phyloP scores from a whole-genome alignment of 352 stramenopile species.

The Phytophthora palmivora region DNA sequence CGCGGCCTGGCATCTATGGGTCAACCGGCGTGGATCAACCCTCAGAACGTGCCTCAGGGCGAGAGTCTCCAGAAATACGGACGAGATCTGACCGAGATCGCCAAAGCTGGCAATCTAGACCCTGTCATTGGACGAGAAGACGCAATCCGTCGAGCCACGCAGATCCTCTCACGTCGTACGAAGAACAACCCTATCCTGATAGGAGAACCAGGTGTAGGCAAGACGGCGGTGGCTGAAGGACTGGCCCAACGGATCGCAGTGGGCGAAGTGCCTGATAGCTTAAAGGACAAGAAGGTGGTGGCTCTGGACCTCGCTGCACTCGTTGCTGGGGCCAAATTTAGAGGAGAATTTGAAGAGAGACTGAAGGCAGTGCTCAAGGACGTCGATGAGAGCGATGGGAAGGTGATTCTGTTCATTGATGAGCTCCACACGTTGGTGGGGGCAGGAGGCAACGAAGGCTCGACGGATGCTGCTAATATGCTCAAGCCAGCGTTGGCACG shows the following conservation, averaged over 20 bases:
- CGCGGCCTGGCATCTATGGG: conserved; percentile 32
- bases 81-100: conserved; percentile 76
- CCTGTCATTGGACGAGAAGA: conserved; percentile 95
- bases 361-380: conserved; percentile 97
- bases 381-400: conserved; percentile 94
- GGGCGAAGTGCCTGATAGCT: conserved; percentile 94
- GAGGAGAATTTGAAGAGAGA: conserved; percentile 97
- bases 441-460: conserved; percentile 88
- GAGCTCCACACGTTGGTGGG: conserved; percentile 95
- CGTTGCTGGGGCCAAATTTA: conserved; percentile 96
- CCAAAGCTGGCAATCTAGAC: conserved; percentile 86
- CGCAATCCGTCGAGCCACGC: conserved; percentile 95
- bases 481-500: conserved; percentile 95
- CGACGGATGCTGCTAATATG: conserved; percentile 94
- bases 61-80: conserved; percentile 85
- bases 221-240: conserved; percentile 96
- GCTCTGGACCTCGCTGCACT: conserved; percentile 95
- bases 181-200: conserved; percentile 99
- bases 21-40: conserved; percentile 69
- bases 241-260: conserved; percentile 95
- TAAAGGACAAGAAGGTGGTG: conserved; percentile 95
- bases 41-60: conserved; percentile 78
- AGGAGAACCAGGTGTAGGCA: conserved; percentile 96
- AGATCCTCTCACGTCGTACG: conserved; percentile 95
- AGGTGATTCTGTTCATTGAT: conserved; percentile 97